phyloP scores from a whole-genome alignment of 179 eudicot genomes.

The Dionaea muscipula region DNA sequence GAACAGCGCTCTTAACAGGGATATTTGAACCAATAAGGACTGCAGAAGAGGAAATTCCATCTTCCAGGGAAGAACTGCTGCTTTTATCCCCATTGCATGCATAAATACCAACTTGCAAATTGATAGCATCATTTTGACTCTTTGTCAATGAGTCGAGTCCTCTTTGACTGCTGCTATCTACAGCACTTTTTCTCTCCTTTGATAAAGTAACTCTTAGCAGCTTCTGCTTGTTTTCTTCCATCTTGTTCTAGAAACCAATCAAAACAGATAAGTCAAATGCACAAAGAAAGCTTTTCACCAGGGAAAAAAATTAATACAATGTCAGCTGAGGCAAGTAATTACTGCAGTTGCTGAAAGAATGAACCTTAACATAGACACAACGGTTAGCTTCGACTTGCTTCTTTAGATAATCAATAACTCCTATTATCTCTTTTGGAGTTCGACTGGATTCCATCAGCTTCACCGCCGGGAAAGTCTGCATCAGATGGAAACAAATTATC shows the following conservation, averaged over 20 bases:
- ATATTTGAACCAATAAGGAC: slow-evolving; percentile 77
- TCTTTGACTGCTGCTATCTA: slow-evolving; percentile 17
- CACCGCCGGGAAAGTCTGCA: not conserved
- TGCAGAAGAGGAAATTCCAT: slow-evolving; percentile 44
- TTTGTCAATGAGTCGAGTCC: slow-evolving; percentile 42
- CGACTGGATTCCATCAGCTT: not conserved
- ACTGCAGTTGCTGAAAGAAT: slow-evolving; percentile 1
- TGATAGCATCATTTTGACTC: slow-evolving; percentile 73
- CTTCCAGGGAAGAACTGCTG: slow-evolving; percentile 59
- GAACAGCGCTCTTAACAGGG: slow-evolving; percentile 66
- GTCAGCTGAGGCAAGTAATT: not conserved
- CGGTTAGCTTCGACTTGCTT: slow-evolving; percentile 59
- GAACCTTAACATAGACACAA: slow-evolving; percentile 48
- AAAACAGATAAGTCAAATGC: slow-evolving; percentile 4
- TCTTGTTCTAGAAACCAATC: slow-evolving; percentile 38
- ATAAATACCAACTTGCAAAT: slow-evolving; percentile 60
- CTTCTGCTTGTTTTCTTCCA: slow-evolving; percentile 70
- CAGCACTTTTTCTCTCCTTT: slow-evolving; percentile 45
- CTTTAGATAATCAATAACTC: slow-evolving; percentile 59
- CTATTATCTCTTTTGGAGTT: slow-evolving; percentile 24
- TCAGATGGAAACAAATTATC: too few species aligned
- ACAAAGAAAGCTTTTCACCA: not conserved
- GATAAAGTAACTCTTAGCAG: slow-evolving; percentile 39
- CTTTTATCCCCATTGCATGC: slow-evolving; percentile 41
- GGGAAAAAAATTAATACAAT: not conserved